Evolutionary conservation across 2,329 filamentous ascomycete genomes (phyloP), one percentile per base, ranked within the genome.

Genomic region (Exophiala xenobiotica): DNA sequence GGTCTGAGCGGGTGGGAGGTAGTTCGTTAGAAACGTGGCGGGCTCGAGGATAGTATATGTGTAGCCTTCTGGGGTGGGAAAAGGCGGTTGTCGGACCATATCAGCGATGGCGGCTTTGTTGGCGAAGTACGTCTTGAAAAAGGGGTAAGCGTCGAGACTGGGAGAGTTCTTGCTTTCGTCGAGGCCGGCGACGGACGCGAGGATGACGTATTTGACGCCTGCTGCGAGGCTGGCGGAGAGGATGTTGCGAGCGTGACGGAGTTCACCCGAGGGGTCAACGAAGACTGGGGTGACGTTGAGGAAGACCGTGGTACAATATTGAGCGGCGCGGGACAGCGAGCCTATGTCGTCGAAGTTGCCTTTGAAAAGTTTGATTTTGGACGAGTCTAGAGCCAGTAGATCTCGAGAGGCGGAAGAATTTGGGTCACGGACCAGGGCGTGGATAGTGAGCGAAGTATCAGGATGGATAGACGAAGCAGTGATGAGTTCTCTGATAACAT

Each of bases 401-500:
- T 68, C 69, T 60, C 79, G 70, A 0, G 81, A 77, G 1, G 72
- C 72, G 1, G 65, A 41, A 0, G 79, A 81, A 6, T 65, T 61
- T 0, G 74, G 59, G 60, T 84, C 73, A 45, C 82, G 78, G 2
- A 82, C 85, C 20, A 85, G 71, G 4, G 81, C 83, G 12, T 82
- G 72, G 46, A 85, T 78, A 9, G 74, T 71, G 50, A 76, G 74
- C 2, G 56, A 43, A 0, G 57, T 58, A 18, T 35, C 31, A 12
- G 31, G 37, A 18, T 35, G 46, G 23, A 20, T 16, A 41, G 38
- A 6, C 19, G n/a, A 22, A 61, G 54, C 23, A 51, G 39, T 14
- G 39, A 68, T 26, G 16, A 70, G 61, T 12, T 56, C 58, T 0
- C 60, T 42, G 19, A 72, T 64, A 3, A 70, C 43, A 2, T 63